phyloP scores from a whole-genome alignment of 495 filamentous ascomycete genomes.

The Friedmanniomyces endolithicus region DNA sequence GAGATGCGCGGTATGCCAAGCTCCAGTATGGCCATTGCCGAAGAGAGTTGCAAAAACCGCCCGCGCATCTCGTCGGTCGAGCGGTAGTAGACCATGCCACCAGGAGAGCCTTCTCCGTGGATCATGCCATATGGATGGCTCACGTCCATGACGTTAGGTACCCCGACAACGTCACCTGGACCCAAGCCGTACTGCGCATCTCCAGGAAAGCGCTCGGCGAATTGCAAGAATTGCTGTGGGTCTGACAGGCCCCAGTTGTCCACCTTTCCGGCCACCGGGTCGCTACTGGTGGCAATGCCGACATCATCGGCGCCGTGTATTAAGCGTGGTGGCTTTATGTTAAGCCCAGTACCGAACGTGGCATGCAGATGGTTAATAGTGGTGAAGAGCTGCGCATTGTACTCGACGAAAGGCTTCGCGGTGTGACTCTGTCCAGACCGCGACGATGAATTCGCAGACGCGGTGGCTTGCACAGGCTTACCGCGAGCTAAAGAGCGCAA shows the following conservation, averaged over 20 bases:
- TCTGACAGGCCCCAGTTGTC: constrained; percentile 75
- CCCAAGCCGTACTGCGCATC: constrained; percentile 67
- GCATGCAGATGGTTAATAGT: constrained; percentile 67
- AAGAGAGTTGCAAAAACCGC: constrained; percentile 51
- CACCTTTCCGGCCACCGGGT: constrained; percentile 63
- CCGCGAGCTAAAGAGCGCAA: constrained; percentile 67
- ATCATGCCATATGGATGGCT: constrained; percentile 74
- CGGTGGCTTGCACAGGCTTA: constrained; percentile 50
- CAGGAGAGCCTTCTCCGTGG: constrained; percentile 72
- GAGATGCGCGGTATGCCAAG: constrained; percentile 64
- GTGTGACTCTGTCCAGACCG: constrained; percentile 39
- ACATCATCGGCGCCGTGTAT: constrained; percentile 71
- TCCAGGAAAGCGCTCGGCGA: constrained; percentile 60
- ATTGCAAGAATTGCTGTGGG: constrained; percentile 57
- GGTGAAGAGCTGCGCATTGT: constrained; percentile 64
- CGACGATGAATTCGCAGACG: constrained; percentile 37
- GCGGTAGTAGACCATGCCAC: constrained; percentile 65
- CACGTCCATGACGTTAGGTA: constrained; percentile 78
- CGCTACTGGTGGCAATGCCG: constrained; percentile 59
- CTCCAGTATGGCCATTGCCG: constrained; percentile 36
- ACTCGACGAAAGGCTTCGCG: constrained; percentile 55
- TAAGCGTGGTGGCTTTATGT: constrained; percentile 60
- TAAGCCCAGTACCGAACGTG: constrained; percentile 45
- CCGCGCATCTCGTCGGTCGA: constrained; percentile 64
- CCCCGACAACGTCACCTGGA: constrained; percentile 56